Evolutionary conservation across 1,139 yeast species (phyloP).

Genomic region (Petasospora fabianii): DNA sequence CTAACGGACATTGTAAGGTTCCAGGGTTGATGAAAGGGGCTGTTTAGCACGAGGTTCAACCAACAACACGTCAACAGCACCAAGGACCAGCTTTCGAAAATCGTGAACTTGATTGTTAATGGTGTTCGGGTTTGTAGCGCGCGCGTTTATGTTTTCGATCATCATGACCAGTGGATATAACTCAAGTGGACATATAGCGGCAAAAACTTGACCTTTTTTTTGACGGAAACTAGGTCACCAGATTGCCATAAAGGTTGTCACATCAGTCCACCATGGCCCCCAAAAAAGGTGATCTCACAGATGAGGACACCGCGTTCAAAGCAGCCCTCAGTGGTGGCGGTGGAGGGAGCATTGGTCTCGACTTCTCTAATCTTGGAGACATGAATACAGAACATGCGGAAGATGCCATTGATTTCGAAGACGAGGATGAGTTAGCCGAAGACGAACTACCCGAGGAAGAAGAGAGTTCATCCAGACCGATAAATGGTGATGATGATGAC

Average conservation of each 20-base stretch:
- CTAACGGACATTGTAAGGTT: conserved; percentile 24
- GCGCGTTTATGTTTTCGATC: not conserved
- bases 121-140: conserved; percentile 2
- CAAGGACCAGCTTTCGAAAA: too few relatives aligned
- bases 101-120: not conserved
- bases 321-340: conserved; percentile 36
- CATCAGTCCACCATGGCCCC: conserved; percentile 6
- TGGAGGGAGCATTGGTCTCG: conserved; percentile 32
- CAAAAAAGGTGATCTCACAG: conserved; percentile 27
- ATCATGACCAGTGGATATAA: too few relatives aligned
- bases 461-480: conserved; percentile 18
- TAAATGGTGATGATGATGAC: conserved; percentile 24
- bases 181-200: too few relatives aligned
- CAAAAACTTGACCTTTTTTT: not conserved
- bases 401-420: conserved; percentile 94
- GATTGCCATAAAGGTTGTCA: too few relatives aligned
- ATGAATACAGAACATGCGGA: conserved; percentile 63
- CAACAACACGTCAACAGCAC: too few relatives aligned
- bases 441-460: conserved; percentile 58
- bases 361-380: conserved; percentile 31
- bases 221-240: too few relatives aligned
- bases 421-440: conserved; percentile 92
- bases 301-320: conserved; percentile 36
- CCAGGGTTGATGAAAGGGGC: too few relatives aligned
- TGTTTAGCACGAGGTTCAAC: too few relatives aligned